These are phyloP conservation scores for Metschnikowia corniflorae DNA, from an alignment of 805 yeast species.

Conservation along the genomic window DNA sequence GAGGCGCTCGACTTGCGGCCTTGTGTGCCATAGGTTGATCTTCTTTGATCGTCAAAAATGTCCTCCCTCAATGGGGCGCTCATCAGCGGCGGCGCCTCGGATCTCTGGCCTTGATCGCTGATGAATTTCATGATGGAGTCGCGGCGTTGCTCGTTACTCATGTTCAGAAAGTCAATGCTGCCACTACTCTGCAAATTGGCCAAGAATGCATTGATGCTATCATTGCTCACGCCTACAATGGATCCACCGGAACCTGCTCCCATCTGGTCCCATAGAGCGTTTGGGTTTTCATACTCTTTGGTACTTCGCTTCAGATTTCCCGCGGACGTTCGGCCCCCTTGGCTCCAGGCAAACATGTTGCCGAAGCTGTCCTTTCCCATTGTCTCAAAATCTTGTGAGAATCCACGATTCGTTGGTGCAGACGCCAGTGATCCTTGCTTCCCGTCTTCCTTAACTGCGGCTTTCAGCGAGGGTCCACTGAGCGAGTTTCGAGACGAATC, in stretches of 20 bases:
- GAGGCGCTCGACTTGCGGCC: slow-evolving; percentile 3
- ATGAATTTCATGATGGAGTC: slow-evolving; percentile 37
- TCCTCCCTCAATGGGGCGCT: slow-evolving; percentile 34
- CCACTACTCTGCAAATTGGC: slow-evolving; percentile 34
- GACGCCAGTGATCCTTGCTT: not conserved
- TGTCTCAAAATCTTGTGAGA: slow-evolving; percentile 24
- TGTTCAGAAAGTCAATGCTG: slow-evolving; percentile 35
- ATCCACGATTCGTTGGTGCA: slow-evolving; percentile 13
- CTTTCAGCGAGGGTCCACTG: slow-evolving; percentile 21
- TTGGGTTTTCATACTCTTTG: slow-evolving; percentile 10
- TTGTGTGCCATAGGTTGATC: slow-evolving; percentile 1
- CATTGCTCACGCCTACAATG: slow-evolving; percentile 27
- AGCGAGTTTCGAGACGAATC: slow-evolving; percentile 32
- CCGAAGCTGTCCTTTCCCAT: slow-evolving; percentile 31
- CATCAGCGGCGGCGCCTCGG: slow-evolving; percentile 6
- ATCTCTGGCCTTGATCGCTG: slow-evolving; percentile 28
- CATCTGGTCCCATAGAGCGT: slow-evolving; percentile 26
- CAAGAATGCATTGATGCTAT: slow-evolving; percentile 31
- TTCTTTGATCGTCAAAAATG: slow-evolving; percentile 28
- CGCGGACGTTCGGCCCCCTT: slow-evolving; percentile 9
- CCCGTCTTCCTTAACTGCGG: slow-evolving; percentile 1
- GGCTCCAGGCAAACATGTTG: slow-evolving; percentile 30
- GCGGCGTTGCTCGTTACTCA: slow-evolving; percentile 39
- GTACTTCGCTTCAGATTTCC: slow-evolving; percentile 11
- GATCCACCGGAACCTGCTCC: slow-evolving; percentile 25